Evolutionary conservation across 202 grass and related monocot genomes (phyloP).

Genomic region (Miscanthus sacchariflorus): DNA sequence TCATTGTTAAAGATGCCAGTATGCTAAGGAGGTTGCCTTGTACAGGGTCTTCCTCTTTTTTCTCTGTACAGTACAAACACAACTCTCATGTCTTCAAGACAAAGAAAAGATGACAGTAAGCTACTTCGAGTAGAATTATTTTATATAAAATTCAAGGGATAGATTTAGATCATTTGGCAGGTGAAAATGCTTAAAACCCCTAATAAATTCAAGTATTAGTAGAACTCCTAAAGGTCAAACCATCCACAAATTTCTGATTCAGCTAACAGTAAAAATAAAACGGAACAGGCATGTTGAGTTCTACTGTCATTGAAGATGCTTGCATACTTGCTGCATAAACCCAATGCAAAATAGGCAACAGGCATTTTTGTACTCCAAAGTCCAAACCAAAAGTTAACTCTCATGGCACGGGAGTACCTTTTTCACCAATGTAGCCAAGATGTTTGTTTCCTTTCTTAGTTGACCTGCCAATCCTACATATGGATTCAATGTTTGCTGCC

Average conservation of each 20-base stretch:
- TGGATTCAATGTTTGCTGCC: slow-evolving; percentile 67
- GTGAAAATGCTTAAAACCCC: not conserved
- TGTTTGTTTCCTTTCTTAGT: slow-evolving; percentile 68
- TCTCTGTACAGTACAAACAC: too few relatives aligned
- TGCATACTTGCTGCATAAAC: not conserved
- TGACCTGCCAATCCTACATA: slow-evolving; percentile 69
- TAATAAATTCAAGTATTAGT: too few relatives aligned
- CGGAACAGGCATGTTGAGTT: not conserved
- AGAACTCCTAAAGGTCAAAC: not conserved
- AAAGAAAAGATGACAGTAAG: too few relatives aligned
- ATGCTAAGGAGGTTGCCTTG: not conserved
- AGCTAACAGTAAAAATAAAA: not conserved
- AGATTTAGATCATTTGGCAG: not conserved
- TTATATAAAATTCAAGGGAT: not conserved
- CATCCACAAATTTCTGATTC: not conserved
- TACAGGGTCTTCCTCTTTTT: too few relatives aligned
- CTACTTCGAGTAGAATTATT: not conserved
- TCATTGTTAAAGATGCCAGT: not conserved
- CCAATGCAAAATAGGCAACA: not conserved
- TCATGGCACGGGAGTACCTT: slow-evolving; percentile 53
- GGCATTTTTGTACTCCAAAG: not conserved
- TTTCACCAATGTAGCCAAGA: slow-evolving; percentile 75
- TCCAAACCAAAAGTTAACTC: not conserved
- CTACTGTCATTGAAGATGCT: not conserved
- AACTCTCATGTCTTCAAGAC: too few relatives aligned